phyloP scores from a whole-genome alignment of 768 basidiomycete species.

The Pleurotus giganteus region DNA sequence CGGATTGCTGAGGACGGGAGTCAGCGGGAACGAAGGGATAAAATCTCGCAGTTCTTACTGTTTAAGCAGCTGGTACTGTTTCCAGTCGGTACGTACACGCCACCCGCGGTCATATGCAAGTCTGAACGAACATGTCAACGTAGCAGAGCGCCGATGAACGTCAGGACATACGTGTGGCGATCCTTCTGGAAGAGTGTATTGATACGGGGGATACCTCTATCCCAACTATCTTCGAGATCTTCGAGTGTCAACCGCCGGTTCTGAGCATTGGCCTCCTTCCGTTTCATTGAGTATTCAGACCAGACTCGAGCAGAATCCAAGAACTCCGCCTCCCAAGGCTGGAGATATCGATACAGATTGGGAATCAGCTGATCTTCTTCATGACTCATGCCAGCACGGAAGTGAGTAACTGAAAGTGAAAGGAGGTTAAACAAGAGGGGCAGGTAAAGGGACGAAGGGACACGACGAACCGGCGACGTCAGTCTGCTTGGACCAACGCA shows the following conservation, averaged over 20 bases:
- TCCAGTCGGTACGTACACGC: slow-evolving; percentile 98
- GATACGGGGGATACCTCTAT: slow-evolving; percentile 97
- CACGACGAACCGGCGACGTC: slow-evolving; percentile 73
- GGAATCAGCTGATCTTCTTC: slow-evolving; percentile 95
- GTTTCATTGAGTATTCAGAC: slow-evolving; percentile 99
- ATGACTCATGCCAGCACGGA: slow-evolving; percentile 98
- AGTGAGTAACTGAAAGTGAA: slow-evolving; percentile 75
- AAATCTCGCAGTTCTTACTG: slow-evolving; percentile 53
- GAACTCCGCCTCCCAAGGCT: slow-evolving; percentile 98
- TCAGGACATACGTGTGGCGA: slow-evolving; percentile 70
- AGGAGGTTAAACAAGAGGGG: not conserved
- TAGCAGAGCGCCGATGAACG: not conserved
- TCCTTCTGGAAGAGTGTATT: slow-evolving; percentile 99
- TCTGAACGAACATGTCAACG: slow-evolving; percentile 29
- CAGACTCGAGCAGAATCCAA: slow-evolving; percentile 97
- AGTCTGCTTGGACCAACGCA: slow-evolving; percentile 98
- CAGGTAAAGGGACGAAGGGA: not conserved
- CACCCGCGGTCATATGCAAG: slow-evolving; percentile 98
- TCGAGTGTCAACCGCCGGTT: slow-evolving; percentile 96
- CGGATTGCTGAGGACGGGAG: slow-evolving; percentile 62
- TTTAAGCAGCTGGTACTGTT: slow-evolving; percentile 92
- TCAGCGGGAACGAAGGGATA: not conserved
- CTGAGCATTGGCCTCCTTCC: slow-evolving; percentile 99
- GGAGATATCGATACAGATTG: slow-evolving; percentile 94
- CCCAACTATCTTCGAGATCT: slow-evolving; percentile 98